Evolutionary conservation across 2,329 filamentous ascomycete species (phyloP), one percentile per base, ranked within the genome.

Genomic region (Monilinia aucupariae): DNA sequence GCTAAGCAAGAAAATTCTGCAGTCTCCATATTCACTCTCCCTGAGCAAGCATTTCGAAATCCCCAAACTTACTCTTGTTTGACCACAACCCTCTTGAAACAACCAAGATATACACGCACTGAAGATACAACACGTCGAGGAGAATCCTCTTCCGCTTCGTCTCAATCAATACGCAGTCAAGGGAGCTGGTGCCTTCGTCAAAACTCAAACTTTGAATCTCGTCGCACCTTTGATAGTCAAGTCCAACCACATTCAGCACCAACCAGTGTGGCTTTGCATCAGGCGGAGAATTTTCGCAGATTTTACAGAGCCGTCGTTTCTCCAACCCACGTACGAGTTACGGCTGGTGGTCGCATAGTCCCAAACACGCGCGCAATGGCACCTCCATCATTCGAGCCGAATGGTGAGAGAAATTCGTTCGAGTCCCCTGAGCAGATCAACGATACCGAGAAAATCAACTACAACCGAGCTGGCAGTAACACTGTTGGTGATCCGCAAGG

Each of bases 301-400:
- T 88, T 88, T 71, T 87, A 85, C 75, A 85, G 85, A 71, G 84
- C 85, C 13, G 85, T 88, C n/a, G 80, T 84, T 5, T 88, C 85
- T 41, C 85, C 85, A 9, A 85, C 84, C 17, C 84, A 88, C 72
- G 81, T 88, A 66, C 82, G 85, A 20, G 85, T 88, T 56, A 88
- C 85, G 25, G 85, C 85, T 64, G 85, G 85, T 64, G 85, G 85
- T 49, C 80, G 84, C 45, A 88, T 88, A 68, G 85, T 88, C 1
- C 85, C 85, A 55, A 88, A 88, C 69, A 86, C 80, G 41, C 79
- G 84, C 50, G 79, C 66, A 52, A 56, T 65, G 39, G 69, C 65
- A 27, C 67, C 69, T 4, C 69, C 70, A 43, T 48, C 58, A 39
- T 70, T 72, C 37, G 69, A 71, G 39, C 71, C 67, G 65, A 73